Base-by-base conservation (phyloP, 1,139 yeast genomes). In the Blastobotrys capitulatus region DNA sequence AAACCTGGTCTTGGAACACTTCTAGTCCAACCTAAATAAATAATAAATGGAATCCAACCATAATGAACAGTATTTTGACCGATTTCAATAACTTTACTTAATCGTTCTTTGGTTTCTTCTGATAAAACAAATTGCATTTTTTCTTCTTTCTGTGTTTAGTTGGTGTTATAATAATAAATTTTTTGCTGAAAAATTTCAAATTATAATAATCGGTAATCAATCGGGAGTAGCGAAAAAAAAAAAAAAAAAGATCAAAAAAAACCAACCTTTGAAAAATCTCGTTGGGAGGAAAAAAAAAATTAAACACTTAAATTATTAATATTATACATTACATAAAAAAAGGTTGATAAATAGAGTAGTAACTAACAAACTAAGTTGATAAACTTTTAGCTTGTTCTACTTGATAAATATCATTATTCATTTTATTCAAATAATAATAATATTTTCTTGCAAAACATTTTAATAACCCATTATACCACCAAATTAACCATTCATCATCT, bases 31-130 rank as follows among this genome's bases (percentile, higher is more conserved):
- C 96, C 67, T 64, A 92, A 75, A 75, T 92, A 92, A 64, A 92
- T 76, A 57, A 92, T 84, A 65, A 92, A 86, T 53, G 98, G 98
- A 62, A 92, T 84, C 86, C 95, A 92, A 41, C 97, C 97, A 70
- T 89, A 92, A 73, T 92, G 97, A 53, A 92, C 86, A 63, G 86
- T 78, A 50, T 87, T 85, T 69, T 88, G 86, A 58, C 96, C 83
- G 62, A 88, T 77, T 61, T 86, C 95, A 61, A 89, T 74, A 57
- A 89, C 73, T 69, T 83, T 87, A 68, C 83, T 71, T 68, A 92
- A 79, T 73, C 97, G 88, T 74, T 92, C 98, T 78, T 69, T 46
- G 39, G 76, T 66, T 63, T 73, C 77, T 67, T 73, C 76, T 38
- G 75, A 71, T 41, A 75, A 65, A 63, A 79, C 59, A 53, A 69